Evolutionary conservation across 306 rosid species (phyloP), one percentile per base, ranked within the genome.

Genomic region (Glycine tomentella): DNA sequence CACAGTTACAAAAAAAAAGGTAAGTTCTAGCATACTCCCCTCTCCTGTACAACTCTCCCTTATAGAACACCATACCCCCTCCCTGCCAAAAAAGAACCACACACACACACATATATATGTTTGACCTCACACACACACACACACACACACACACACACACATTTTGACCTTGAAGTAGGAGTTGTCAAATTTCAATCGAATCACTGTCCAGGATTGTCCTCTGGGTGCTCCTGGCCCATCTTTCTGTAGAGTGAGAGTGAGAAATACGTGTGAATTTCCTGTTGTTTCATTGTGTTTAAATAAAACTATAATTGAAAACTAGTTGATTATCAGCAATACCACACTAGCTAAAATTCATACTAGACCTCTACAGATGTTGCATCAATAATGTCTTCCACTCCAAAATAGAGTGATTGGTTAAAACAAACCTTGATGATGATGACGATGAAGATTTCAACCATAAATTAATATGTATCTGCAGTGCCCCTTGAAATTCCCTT

Each of bases 141-240:
- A n/a, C n/a, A n/a, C n/a, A n/a, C n/a, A n/a, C n/a, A n/a, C n/a
- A n/a, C n/a, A n/a, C n/a, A n/a, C n/a, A n/a, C n/a, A n/a, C n/a
- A n/a, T 36, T 56, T 80, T 33, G 74, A 95, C 99, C 99, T 88
- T 96, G 86, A 93, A 96, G 89, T 93, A 96, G 33, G 95, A 92
- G 84, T 96, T 96, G 80, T 96, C 97, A 83, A 96, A 96, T 89
- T 96, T 96, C 90, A 96, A 84, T 98, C 98, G n/a, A n/a, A 96
- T 77, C 69, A 9, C 92, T 0, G 99, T 96, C 99, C 98, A 96
- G 67, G 99, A 96, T 77, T 96, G 98, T 74, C 99, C 99, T 72
- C 99, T 98, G 25, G 99, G 97, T 69, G 97, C 97, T 82, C 99
- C 99, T 0, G 99, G 99, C 55, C 98, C 98, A 13, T 90, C 90